phyloP scores from a whole-genome alignment of 495 filamentous ascomycete species.

The Amniculicola lignicola region DNA sequence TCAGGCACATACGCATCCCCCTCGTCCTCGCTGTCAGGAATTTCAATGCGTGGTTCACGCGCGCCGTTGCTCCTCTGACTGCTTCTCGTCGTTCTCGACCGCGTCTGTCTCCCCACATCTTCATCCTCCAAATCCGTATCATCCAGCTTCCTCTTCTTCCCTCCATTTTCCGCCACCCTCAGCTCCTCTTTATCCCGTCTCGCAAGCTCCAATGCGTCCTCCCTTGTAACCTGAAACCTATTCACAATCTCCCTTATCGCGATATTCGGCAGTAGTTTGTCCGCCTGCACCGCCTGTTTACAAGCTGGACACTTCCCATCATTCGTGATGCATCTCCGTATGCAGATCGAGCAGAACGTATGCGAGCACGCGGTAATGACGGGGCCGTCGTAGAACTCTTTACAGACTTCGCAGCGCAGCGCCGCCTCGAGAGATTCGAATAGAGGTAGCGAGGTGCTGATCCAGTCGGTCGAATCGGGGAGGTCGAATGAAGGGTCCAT shows the following conservation, averaged over 20 bases:
- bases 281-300: constrained; percentile 70
- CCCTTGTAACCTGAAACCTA: constrained; percentile 64
- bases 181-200: constrained; percentile 37
- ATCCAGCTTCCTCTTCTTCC: constrained; percentile 52
- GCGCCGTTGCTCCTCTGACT: constrained; percentile 23
- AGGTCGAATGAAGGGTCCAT: constrained; percentile 52
- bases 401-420: constrained; percentile 93
- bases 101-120: constrained; percentile 27
- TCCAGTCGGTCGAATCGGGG: constrained; percentile 91
- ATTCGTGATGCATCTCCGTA: constrained; percentile 72
- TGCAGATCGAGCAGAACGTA: constrained; percentile 95
- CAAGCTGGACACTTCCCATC: constrained; percentile 88
- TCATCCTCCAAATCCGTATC: constrained; percentile 50
- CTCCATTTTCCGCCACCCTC: constrained; percentile 22
- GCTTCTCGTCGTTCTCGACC: constrained; percentile 41
- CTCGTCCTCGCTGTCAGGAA: constrained; percentile 31
- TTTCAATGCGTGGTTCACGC: constrained; percentile 36
- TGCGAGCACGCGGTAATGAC: constrained; percentile 94
- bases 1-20: constrained; percentile 49
- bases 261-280: constrained; percentile 79
- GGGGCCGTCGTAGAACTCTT: constrained; percentile 90
- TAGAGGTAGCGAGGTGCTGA: constrained; percentile 67
- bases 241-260: constrained; percentile 81
- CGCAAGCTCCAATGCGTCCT: constrained; percentile 60
- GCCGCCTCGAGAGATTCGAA: constrained; percentile 77